Evolutionary conservation across 148 eudicot species (phyloP).

Genomic region (Spergularia bocconei): DNA sequence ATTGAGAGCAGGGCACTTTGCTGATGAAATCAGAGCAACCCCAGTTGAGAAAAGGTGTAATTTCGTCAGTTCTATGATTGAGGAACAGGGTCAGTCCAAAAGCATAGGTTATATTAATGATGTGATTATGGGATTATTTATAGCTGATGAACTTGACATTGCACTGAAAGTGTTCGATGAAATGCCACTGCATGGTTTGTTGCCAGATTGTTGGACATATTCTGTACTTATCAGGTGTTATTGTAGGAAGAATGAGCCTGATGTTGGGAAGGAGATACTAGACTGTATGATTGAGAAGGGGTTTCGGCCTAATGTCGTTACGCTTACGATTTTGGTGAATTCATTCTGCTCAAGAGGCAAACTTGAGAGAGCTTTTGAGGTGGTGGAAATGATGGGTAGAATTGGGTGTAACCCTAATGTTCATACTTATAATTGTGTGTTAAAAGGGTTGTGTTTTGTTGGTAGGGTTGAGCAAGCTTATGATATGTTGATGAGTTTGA

Average conservation of each 20-base stretch:
- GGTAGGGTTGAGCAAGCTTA: conserved; percentile 80
- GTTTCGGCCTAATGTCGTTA: conserved; percentile 54
- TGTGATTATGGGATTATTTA: conserved; percentile 44
- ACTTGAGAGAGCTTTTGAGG: conserved; percentile 56
- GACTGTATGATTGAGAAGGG: conserved; percentile 48
- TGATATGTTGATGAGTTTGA: conserved; percentile 47
- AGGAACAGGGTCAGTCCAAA: conserved; percentile 24
- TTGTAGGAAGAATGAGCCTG: conserved; percentile 57
- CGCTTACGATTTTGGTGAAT: conserved; percentile 54
- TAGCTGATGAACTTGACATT: conserved; percentile 44
- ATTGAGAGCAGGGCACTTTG: conserved; percentile 26
- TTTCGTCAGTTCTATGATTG: conserved; percentile 26
- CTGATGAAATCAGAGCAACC: conserved; percentile 25
- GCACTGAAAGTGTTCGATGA: conserved; percentile 54
- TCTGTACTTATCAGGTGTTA: conserved; percentile 49
- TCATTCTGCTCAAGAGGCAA: conserved; percentile 61
- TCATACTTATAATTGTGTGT: conserved; percentile 66
- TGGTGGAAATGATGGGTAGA: conserved; percentile 47
- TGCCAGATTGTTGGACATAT: conserved; percentile 54
- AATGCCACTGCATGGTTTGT: conserved; percentile 36
- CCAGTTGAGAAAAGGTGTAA: conserved; percentile 32
- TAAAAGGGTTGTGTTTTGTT: conserved; percentile 83
- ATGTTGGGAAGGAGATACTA: conserved; percentile 44
- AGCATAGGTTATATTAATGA: conserved; percentile 45
- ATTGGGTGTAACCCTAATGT: conserved; percentile 55